A percentile compares a stretch with the other conserved stretches of the same genome.
Evolutionary conservation across 2,329 filamentous ascomycete genomes (phyloP).

Genomic region (Aspergillus sp.): DNA sequence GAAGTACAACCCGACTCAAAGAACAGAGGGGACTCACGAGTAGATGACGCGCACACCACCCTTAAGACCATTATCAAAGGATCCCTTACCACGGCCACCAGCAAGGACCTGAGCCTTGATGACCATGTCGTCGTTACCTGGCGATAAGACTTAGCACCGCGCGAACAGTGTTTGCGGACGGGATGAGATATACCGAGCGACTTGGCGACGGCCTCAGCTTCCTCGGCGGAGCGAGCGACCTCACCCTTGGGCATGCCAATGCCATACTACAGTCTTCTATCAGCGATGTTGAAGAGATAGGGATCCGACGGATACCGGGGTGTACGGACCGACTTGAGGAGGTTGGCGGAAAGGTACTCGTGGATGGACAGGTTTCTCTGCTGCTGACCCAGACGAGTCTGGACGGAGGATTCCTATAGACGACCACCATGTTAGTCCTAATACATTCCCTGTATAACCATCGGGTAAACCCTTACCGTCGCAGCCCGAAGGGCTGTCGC

Average conservation of each 20-base stretch:
- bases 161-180: constrained; percentile 3
- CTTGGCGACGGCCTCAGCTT: constrained; percentile 90
- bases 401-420: constrained; percentile 57
- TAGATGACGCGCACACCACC: constrained; percentile 98
- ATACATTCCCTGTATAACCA: neutral
- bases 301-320: neutral
- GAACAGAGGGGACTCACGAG: constrained; percentile 58
- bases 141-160: constrained; percentile 19
- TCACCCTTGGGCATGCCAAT: constrained; percentile 87
- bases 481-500: constrained; percentile 75
- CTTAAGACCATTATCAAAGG: constrained; percentile 98
- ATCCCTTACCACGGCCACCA: constrained; percentile 95
- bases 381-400: constrained; percentile 60
- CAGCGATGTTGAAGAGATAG: constrained; percentile 16
- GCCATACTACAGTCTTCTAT: constrained; percentile 67
- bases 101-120: constrained; percentile 99
- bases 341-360: constrained; percentile 94
- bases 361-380: constrained; percentile 95
- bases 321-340: constrained; percentile 65
- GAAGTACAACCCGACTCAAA: neutral
- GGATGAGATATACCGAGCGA: constrained; percentile 64
- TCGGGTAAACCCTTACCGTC: constrained; percentile 58
- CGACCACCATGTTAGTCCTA: constrained; percentile 54
- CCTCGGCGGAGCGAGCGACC: constrained; percentile 77
- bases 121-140: constrained; percentile 86